These are phyloP conservation scores for Lasiosphaeriaceae sp. DNA, from an alignment of 495 filamentous ascomycete genomes.

Conservation along the genomic window DNA sequence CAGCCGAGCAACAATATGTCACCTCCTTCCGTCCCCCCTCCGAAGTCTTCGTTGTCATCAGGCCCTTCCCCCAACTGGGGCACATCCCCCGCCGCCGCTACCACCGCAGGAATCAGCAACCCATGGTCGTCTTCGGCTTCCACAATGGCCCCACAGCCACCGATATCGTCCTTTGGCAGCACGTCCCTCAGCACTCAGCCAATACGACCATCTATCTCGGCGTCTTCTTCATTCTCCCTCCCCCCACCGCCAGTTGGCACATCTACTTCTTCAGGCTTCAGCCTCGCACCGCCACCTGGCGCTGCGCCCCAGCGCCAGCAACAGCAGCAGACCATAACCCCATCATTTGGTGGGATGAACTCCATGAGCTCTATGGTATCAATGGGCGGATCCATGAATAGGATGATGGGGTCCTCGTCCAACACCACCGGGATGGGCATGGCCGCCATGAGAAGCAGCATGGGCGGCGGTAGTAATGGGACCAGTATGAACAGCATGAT, in stretches of 20 bases:
- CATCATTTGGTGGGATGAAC: constrained; percentile 8
- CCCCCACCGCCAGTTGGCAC: constrained; percentile 39
- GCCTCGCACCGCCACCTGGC: constrained; percentile 38
- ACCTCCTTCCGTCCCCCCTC: constrained; percentile 13
- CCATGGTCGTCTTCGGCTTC: constrained; percentile 34
- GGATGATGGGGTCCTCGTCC: background rate
- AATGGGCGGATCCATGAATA: background rate
- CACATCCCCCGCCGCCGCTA: background rate
- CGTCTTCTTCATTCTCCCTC: constrained; percentile 41
- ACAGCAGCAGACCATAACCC: constrained; percentile 4
- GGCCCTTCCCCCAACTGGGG: constrained; percentile 27
- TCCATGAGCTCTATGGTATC: background rate
- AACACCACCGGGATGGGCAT: constrained; percentile 6
- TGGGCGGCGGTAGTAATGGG: constrained; percentile 10
- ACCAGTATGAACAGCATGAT: constrained; percentile 24
- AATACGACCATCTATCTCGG: constrained; percentile 13
- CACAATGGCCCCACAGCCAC: constrained; percentile 17
- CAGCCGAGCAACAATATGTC: constrained; percentile 29
- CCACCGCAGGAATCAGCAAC: constrained; percentile 16
- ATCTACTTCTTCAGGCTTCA: constrained; percentile 28
- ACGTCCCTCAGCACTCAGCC: constrained; percentile 35
- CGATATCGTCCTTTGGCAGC: constrained; percentile 19
- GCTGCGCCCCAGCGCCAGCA: constrained; percentile 10
- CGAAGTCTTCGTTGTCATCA: background rate
- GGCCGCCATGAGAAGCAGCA: constrained; percentile 15